A percentile compares a stretch with the other conserved stretches of the same genome.
phyloP scores from a whole-genome alignment of 176 grass and related monocot species.

The Juncus effusus region DNA sequence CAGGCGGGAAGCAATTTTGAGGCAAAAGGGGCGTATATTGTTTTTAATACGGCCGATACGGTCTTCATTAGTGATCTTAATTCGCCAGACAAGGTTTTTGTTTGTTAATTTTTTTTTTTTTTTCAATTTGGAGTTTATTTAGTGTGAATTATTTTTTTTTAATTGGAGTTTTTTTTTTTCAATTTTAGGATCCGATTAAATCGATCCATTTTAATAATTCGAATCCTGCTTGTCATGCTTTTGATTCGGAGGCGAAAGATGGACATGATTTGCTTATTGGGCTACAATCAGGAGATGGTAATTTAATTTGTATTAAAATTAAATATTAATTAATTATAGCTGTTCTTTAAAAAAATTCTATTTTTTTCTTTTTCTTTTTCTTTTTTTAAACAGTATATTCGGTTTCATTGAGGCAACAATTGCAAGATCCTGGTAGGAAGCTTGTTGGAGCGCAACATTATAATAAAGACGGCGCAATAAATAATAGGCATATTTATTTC shows the following conservation, averaged over 20 bases:
- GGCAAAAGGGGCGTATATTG: constrained; percentile 77
- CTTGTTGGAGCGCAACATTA: constrained; percentile 81
- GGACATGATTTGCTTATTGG: constrained; percentile 85
- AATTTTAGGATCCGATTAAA: constrained; percentile 70
- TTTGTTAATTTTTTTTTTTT: constrained; percentile 15
- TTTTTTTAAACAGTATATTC: constrained; percentile 57
- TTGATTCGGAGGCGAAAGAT: constrained; percentile 86
- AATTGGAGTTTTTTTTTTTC: constrained; percentile 12
- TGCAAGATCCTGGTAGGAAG: constrained; percentile 89
- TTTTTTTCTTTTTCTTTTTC: constrained; percentile 1
- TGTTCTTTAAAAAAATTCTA: background rate
- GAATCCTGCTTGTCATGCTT: constrained; percentile 80
- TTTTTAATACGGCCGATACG: constrained; percentile 71
- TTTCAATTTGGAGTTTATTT: constrained; percentile 11
- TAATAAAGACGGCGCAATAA: constrained; percentile 75
- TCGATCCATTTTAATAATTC: constrained; percentile 85
- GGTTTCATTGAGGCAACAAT: constrained; percentile 91
- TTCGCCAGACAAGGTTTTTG: constrained; percentile 76
- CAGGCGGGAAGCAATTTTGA: constrained; percentile 63
- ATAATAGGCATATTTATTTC: constrained; percentile 69
- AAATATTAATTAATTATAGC: background rate
- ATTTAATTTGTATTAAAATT: constrained; percentile 17
- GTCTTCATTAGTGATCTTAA: constrained; percentile 92
- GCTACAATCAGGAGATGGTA: constrained; percentile 79
- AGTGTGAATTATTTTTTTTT: constrained; percentile 20